Evolutionary conservation across 148 eudicot species (phyloP), one percentile per base, ranked within the genome.

Genomic region (Oxyria digyna): DNA sequence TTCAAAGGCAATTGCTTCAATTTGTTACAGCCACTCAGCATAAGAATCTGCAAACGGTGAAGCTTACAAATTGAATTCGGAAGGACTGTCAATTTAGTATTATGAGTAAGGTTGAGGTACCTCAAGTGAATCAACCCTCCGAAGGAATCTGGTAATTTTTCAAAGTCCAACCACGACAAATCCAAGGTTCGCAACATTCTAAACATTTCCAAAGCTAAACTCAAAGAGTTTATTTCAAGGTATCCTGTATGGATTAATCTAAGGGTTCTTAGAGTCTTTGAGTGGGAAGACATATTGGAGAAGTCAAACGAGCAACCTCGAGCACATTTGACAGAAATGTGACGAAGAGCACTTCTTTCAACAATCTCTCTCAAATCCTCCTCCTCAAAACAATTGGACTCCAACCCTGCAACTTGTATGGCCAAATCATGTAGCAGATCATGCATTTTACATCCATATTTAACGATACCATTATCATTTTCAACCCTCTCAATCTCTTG

Each of bases 371-470:
- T 15, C 8, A 46, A 0, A 46, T 46, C 52, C n/a, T 46, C 18
- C 1, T 17, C 52, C 0, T 4, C 21, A 18, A 46, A n/a, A 18
- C 38, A 35, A 17, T 4, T 6, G n/a, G n/a, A n/a, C 63, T 63
- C 37, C 27, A n/a, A 33, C 64, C 71, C 69, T 46, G 68, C 65
- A 2, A 50, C 73, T 7, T 21, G 27, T 37, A 41, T 6, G 18
- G 72, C 69, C 62, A 74, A 49, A 32, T 74, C 73, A 33, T 70
- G 55, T 12, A 33, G 13, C 26, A 69, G 14, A 49, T 46, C 63
- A 18, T 48, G 72, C 65, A 74, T 70, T 37, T 63, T 70, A 27
- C 68, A 75, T 24, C 55, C 8, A 18, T 4, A 42, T 29, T 0
- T 10, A 14, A 37, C 0, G 11, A 1, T 0, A 13, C 33, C 49